These are phyloP conservation scores for Tetrahymena borealis DNA, from an alignment of 73 alveolate species.

Conservation along the genomic window DNA sequence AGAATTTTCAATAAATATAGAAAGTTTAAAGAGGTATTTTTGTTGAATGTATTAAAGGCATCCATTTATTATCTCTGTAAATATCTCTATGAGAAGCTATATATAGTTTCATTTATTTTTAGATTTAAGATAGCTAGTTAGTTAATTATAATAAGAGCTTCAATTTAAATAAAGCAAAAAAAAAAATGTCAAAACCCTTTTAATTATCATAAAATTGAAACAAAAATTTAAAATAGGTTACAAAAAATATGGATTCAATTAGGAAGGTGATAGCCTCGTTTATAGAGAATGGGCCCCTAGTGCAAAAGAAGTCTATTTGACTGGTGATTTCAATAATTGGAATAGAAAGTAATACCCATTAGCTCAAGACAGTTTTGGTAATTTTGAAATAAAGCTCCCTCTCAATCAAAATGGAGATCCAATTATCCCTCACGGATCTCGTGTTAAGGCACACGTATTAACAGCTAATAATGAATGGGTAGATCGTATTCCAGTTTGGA, in stretches of 20 bases:
- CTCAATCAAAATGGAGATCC: conserved; percentile 42
- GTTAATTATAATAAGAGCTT: too few relatives aligned
- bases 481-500: conserved; percentile 75
- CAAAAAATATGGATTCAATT: conserved; percentile 25
- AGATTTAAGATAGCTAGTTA: too few relatives aligned
- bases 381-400: conserved; percentile 53
- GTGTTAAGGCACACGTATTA: conserved; percentile 46
- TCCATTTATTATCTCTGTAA: too few relatives aligned
- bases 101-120: too few relatives aligned
- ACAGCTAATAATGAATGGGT: conserved; percentile 45
- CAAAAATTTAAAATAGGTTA: neutral
- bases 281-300: conserved; percentile 92
- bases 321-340: conserved; percentile 63
- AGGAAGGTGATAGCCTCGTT: conserved; percentile 8
- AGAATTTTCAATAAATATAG: too few relatives aligned
- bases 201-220: too few relatives aligned
- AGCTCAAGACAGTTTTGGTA: conserved; percentile 53
- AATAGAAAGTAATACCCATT: conserved; percentile 44
- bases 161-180: too few relatives aligned
- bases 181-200: too few relatives aligned
- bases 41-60: too few relatives aligned
- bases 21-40: too few relatives aligned
- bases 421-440: conserved; percentile 52
- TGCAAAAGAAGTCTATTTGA: conserved; percentile 74
- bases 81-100: too few relatives aligned